These are phyloP conservation scores for Williopsis jadinii DNA, from an alignment of 1,139 yeast species.

Conservation along the genomic window DNA sequence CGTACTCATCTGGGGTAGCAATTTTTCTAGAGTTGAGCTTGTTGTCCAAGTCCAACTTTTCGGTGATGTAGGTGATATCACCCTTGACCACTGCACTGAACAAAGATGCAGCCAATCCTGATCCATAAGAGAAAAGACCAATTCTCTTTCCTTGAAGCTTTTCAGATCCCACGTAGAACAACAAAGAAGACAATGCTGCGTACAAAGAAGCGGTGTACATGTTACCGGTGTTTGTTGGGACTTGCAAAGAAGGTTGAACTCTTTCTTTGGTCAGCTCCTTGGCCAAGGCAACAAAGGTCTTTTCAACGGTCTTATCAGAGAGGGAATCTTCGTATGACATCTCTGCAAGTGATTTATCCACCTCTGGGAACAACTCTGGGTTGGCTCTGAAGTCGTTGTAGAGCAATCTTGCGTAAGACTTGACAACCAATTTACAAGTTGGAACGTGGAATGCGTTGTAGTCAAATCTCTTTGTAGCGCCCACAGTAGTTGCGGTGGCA, in stretches of 20 bases:
- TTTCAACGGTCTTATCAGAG: constrained; percentile 76
- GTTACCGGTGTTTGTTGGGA: constrained; percentile 97
- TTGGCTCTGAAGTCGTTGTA: constrained; percentile 80
- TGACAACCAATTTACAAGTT: constrained; percentile 90
- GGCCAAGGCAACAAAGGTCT: constrained; percentile 73
- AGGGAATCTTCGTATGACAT: constrained; percentile 74
- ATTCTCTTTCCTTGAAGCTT: constrained; percentile 76
- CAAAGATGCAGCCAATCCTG: constrained; percentile 92
- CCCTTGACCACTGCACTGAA: constrained; percentile 76
- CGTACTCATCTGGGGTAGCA: constrained; percentile 74
- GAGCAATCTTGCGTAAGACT: constrained; percentile 86
- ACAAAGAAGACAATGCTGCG: constrained; percentile 77
- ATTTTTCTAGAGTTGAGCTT: constrained; percentile 62
- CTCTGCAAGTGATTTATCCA: constrained; percentile 46
- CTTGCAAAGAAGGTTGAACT: constrained; percentile 73
- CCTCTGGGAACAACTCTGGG: constrained; percentile 57
- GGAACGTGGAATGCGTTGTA: constrained; percentile 98
- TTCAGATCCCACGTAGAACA: constrained; percentile 69
- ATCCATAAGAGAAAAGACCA: constrained; percentile 94
- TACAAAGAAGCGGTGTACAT: constrained; percentile 96
- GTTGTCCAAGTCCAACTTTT: constrained; percentile 59
- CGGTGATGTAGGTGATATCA: constrained; percentile 65
- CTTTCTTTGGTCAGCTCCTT: constrained; percentile 64
- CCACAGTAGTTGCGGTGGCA: constrained; percentile 45
- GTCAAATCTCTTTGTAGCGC: constrained; percentile 69